Evolutionary conservation across 371 early-diverging fungal genomes (phyloP).

Genomic region (Rhizomucor miehei): DNA sequence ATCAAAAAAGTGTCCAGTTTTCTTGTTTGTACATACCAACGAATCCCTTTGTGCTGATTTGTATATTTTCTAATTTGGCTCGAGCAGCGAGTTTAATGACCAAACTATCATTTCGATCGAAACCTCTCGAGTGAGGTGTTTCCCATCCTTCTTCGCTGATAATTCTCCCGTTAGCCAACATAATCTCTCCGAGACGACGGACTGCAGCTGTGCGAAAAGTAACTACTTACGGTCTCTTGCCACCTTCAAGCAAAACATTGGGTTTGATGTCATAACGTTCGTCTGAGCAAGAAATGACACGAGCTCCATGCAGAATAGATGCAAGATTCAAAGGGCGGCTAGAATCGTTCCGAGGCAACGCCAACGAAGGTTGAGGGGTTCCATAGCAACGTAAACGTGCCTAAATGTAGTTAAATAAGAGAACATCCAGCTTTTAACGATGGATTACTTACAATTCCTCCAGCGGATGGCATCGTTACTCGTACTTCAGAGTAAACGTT

Average conservation of each 20-base stretch:
- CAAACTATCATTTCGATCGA: slow-evolving; percentile 64
- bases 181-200: too few species aligned
- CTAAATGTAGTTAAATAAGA: slow-evolving; percentile 12
- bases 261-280: slow-evolving; percentile 63
- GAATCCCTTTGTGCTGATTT: slow-evolving; percentile 74
- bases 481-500: slow-evolving; percentile 58
- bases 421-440: too few species aligned
- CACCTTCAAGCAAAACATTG: slow-evolving; percentile 64
- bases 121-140: slow-evolving; percentile 56
- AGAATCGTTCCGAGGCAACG: slow-evolving; percentile 5
- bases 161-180: neutral
- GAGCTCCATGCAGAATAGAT: slow-evolving; percentile 68
- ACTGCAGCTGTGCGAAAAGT: neutral
- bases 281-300: slow-evolving; percentile 67
- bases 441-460: slow-evolving; percentile 65
- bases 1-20: neutral
- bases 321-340: slow-evolving; percentile 67
- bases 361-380: slow-evolving; percentile 55
- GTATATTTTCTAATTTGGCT: slow-evolving; percentile 59
- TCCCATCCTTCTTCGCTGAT: slow-evolving; percentile 69
- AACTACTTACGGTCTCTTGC: slow-evolving; percentile 27
- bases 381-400: slow-evolving; percentile 79
- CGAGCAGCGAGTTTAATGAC: slow-evolving; percentile 65
- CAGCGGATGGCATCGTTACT: slow-evolving; percentile 78
- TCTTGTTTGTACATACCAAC: slow-evolving; percentile 52